A percentile compares a stretch with the other conserved stretches of the same genome.
These are phyloP conservation scores for Schizochytrium sp. DNA, from an alignment of 108 stramenopile genomes.

Conservation along the genomic window DNA sequence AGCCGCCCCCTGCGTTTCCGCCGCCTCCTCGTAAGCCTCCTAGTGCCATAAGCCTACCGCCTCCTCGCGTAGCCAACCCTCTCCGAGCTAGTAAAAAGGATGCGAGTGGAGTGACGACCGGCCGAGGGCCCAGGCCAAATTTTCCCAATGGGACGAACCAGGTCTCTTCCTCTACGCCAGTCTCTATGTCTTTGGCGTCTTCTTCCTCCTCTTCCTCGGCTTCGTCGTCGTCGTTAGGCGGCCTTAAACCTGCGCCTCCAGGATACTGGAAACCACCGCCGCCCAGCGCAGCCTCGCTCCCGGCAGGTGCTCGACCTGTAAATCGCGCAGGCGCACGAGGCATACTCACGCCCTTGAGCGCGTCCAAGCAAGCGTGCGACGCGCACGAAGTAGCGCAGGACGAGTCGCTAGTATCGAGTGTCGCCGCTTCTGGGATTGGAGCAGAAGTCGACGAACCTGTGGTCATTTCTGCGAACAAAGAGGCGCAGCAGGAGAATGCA, in stretches of 20 bases:
- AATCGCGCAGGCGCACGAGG: background rate
- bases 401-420: no score
- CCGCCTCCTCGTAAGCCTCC: background rate
- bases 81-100: background rate
- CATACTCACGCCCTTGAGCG: background rate
- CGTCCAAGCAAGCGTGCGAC: background rate
- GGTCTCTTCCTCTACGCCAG: no score
- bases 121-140: no score
- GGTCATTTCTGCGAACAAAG: no score
- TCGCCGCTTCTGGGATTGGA: no score
- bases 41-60: background rate
- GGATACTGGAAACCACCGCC: background rate
- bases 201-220: no score
- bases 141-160: no score
- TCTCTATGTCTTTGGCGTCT: no score
- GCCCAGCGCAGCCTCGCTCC: background rate
- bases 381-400: no score
- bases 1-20: background rate
- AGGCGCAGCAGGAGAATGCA: no score
- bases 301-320: background rate
- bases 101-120: no score
- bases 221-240: background rate
- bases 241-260: background rate
- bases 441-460: no score
- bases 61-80: background rate